Evolutionary conservation across 2,329 filamentous ascomycete genomes (phyloP).

Genomic region (Capronia coronata): DNA sequence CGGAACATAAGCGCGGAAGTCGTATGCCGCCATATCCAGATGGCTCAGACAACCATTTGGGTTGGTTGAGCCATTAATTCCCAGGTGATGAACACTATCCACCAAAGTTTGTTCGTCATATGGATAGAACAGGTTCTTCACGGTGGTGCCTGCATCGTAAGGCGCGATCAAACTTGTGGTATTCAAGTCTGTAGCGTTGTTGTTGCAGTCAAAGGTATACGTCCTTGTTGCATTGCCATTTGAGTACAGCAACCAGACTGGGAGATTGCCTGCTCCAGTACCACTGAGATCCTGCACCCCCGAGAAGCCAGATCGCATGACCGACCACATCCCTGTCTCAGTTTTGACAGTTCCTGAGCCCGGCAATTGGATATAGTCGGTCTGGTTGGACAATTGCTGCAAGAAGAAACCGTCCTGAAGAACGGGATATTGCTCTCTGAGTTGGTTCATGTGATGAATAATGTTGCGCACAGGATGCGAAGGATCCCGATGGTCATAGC

Average conservation of each 20-base stretch:
- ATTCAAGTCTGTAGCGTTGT: conserved; percentile 31
- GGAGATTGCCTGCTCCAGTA: conserved; percentile 35
- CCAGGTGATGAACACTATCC: conserved; percentile 41
- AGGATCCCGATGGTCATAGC: conserved; percentile 57
- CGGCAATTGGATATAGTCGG: conserved; percentile 45
- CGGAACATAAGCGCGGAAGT: conserved; percentile 56
- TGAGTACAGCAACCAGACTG: conserved; percentile 42
- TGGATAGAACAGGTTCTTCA: conserved; percentile 59
- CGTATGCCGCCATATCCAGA: conserved; percentile 50
- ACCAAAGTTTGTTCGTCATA: conserved; percentile 52
- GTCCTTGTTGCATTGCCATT: conserved; percentile 44
- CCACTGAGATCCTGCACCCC: conserved; percentile 46
- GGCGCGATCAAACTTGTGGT: conserved; percentile 50
- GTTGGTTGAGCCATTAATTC: conserved; percentile 43
- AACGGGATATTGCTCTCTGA: conserved; percentile 51
- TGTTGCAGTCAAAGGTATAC: conserved; percentile 54
- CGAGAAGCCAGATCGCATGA: conserved; percentile 47
- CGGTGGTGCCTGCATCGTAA: conserved; percentile 48
- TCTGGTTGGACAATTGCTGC: conserved; percentile 52
- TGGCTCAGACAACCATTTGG: conserved; percentile 51
- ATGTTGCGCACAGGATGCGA: conserved; percentile 56
- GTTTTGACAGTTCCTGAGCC: conserved; percentile 50
- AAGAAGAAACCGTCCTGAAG: conserved; percentile 56
- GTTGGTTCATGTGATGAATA: conserved; percentile 56
- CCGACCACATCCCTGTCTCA: conserved; percentile 56